A percentile compares a stretch with the other conserved stretches of the same genome.
Conservation (phyloP, 768 basidiomycete species). For the Pseudohyphozyma bogoriensis region DNA sequence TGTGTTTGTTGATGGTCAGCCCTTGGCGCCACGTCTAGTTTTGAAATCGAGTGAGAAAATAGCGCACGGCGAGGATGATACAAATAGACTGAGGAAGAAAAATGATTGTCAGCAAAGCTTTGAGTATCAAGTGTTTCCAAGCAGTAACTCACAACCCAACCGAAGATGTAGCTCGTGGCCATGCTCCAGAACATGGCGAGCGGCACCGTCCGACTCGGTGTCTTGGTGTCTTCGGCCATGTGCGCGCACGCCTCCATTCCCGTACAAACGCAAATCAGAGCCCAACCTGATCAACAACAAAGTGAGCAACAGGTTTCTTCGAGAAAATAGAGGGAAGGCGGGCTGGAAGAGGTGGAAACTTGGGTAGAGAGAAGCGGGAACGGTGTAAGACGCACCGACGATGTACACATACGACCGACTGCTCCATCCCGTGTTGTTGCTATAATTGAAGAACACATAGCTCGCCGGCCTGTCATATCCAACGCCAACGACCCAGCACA, state of each 20-base stretch:
- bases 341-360: too few species aligned
- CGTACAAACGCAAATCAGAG: constrained; percentile 38
- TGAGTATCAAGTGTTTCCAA: too few species aligned
- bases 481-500: too few species aligned
- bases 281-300: constrained; percentile 27
- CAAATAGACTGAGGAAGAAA: constrained; percentile 31
- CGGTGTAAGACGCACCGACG: constrained; percentile 28
- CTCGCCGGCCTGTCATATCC: constrained; percentile 14
- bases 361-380: too few species aligned
- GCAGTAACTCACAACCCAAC: constrained; percentile 33
- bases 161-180: constrained; percentile 35
- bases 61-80: constrained; percentile 35
- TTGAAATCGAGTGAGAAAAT: too few species aligned
- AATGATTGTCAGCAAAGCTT: neutral
- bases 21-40: too few species aligned
- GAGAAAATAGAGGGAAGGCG: too few species aligned
- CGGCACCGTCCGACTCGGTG: constrained; percentile 39
- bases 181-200: constrained; percentile 37
- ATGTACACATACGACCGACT: constrained; percentile 38
- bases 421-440: constrained; percentile 27
- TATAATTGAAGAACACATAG: constrained; percentile 28
- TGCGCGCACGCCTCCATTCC: constrained; percentile 41
- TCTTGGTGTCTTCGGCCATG: constrained; percentile 41
- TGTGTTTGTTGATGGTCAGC: neutral
- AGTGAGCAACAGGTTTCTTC: neutral